These are phyloP conservation scores for Clohesyomyces aquaticus DNA, from an alignment of 495 filamentous ascomycete species.

Conservation along the genomic window DNA sequence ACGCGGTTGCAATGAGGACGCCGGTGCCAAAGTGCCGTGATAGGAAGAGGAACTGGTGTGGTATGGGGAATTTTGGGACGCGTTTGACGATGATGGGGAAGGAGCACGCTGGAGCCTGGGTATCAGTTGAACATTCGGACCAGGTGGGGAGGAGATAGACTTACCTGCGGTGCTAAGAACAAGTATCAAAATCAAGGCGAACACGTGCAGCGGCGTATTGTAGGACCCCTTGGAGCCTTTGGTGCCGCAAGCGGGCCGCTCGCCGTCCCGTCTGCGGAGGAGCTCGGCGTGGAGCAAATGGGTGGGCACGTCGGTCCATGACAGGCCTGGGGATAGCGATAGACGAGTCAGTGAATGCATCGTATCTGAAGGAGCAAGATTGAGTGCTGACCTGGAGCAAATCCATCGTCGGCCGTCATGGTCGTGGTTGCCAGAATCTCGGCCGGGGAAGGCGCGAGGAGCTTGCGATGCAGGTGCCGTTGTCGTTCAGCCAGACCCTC, in stretches of 20 bases:
- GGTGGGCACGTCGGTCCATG: constrained; percentile 42
- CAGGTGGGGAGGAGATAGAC: neutral
- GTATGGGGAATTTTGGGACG: constrained; percentile 47
- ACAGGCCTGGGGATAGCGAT: constrained; percentile 13
- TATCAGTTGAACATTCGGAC: constrained; percentile 1
- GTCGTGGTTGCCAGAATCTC: constrained; percentile 8
- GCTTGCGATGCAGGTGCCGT: neutral
- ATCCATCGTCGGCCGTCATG: constrained; percentile 4
- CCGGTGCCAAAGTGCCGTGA: constrained; percentile 56
- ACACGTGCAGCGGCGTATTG: constrained; percentile 50
- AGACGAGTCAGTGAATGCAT: constrained; percentile 3
- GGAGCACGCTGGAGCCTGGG: constrained; percentile 44
- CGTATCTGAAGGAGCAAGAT: neutral
- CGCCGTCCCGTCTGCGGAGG: constrained; percentile 40
- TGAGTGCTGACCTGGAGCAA: neutral
- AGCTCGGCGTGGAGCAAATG: constrained; percentile 46
- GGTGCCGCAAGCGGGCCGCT: constrained; percentile 45
- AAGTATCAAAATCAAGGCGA: constrained; percentile 51
- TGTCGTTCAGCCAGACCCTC: neutral
- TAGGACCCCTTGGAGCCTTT: constrained; percentile 40
- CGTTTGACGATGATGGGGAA: constrained; percentile 51
- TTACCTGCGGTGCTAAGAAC: constrained; percentile 44
- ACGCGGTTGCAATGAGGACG: constrained; percentile 55
- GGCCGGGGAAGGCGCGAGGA: constrained; percentile 17
- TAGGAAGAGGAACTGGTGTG: constrained; percentile 51